phyloP scores from a whole-genome alignment of 1,284 basidiomycete species.

The Cutaneotrichosporon dermatis region DNA sequence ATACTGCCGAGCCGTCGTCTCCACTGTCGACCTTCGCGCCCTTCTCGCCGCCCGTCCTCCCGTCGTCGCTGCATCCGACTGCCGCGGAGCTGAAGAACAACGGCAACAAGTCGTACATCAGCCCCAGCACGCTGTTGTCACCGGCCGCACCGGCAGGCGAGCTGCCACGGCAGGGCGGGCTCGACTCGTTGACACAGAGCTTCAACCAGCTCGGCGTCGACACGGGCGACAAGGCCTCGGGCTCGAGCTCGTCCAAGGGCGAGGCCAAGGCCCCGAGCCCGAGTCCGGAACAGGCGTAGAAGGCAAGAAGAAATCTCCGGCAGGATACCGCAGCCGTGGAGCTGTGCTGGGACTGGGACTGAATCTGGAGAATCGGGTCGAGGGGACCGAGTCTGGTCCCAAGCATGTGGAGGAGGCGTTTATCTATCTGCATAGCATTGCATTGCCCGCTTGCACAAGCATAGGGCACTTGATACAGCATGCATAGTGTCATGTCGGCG shows the following conservation, averaged over 20 bases:
- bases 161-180: background rate
- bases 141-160: slow-evolving; percentile 13
- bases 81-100: slow-evolving; percentile 10
- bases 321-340: background rate
- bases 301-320: background rate
- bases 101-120: slow-evolving; percentile 27
- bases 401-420: too few species aligned
- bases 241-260: background rate
- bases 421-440: too few species aligned
- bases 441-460: background rate
- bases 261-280: background rate
- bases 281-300: background rate
- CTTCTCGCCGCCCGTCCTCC: slow-evolving; percentile 32
- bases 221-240: background rate
- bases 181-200: slow-evolving; percentile 14
- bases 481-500: background rate
- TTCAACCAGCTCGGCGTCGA: slow-evolving; percentile 19
- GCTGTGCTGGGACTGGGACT: too few species aligned
- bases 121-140: slow-evolving; percentile 39
- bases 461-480: background rate
- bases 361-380: too few species aligned
- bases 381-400: too few species aligned
- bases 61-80: slow-evolving; percentile 19
- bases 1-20: slow-evolving; percentile 16
- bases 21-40: slow-evolving; percentile 42